Base-by-base conservation (phyloP, 164 flowering plant genomes). In the Macadamia tetraphylla region DNA sequence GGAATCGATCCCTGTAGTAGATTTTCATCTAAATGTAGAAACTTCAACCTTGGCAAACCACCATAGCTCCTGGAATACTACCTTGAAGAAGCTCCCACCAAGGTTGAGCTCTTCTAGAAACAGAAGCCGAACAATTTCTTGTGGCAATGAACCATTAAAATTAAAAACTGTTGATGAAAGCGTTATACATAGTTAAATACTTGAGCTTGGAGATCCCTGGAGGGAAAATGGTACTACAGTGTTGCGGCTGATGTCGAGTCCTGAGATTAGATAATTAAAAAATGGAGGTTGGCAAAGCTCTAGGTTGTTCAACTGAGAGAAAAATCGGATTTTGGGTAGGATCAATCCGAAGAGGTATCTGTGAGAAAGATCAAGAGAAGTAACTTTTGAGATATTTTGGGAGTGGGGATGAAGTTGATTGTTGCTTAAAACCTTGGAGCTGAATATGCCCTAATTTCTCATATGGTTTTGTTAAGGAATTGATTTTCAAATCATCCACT, bases 11-110 rank as follows among this genome's bases (percentile, higher is more conserved):
- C 99, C 0, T 67, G 65, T 8, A 95, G 68, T 0, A 17, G 3
- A 73, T 92, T 92, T 44, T 98, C 99, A 1, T 91, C 83, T 40
- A 95, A 69, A 71, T 85, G 15, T 1, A 95, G 76, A 67, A 72
- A 81, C 75, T 77, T 81, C 10, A 95, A 75, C 43, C 79, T 79
- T 32, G 67, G 66, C 29, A 91, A 74, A 8, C 75, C 70, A 29
- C 94, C 89, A 68, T 80, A 89, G 31, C 78, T 65, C 64, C 49
- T 9, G 98, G 98, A 62, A 91, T 85, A 3, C 35, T 46, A 9
- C 96, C 99, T 0, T 79, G 74, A 95, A 95, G 83, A 78, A 92
- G 87, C 98, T 89, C 7, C 99, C 99, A 0, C 98, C 94, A 30
- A 95, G 86, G 75, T 91, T 92, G 66, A 95, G 85, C 59, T 69